Base-by-base conservation (phyloP, 108 stramenopile species). In the Cyclotella distinguenda region DNA sequence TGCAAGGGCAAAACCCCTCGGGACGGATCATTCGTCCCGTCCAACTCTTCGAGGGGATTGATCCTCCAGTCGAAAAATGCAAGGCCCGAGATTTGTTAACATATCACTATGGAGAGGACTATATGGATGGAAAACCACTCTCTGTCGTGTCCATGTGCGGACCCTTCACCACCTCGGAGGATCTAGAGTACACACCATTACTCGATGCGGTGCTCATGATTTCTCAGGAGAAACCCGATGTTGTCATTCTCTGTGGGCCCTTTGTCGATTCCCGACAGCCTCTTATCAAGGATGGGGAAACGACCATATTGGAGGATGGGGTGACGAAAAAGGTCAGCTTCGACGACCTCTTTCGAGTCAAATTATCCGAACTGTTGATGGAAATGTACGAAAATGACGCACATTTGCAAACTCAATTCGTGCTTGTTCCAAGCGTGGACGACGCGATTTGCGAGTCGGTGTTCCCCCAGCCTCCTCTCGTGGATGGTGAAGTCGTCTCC, bases 401-500 rank as follows among this genome's bases (percentile, higher is more conserved):
- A 9, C 64, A 74, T 8, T 57, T 84, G 52, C 56, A 70, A 39
- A 97, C 98, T 15, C 90, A 96, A 40, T 90, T 99, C 64, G 91
- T 97, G 13, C 68, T 99, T 38, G 88, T 97, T 12, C 98, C 98
- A 6, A 91, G 94, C 55, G 50, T 95, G 47, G 89, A 96, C 8
- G 98, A 99, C 80, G 97, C 91, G 4, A 80, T 91, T 56, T 88
- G 91, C 31, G 94, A 97, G 56, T 80, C 72, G 53, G 96, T 96
- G 67, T 98, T 86, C 33, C 74, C 74, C 43, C 74, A 76, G 27
- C 61, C 74, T 49, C 66, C 80, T 53, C 70, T 53, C 18, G 49
- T 43, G 15, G 57, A 64, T 12, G 15, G 13, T n/a, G 36, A 35
- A 35, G 15, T 23, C 42, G 28, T 30, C 30, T 36, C 25, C 34